A percentile compares a stretch with the other conserved stretches of the same genome.
These are phyloP conservation scores for Tricholoma hemisulphureum DNA, from an alignment of 768 basidiomycete genomes.

Conservation along the genomic window DNA sequence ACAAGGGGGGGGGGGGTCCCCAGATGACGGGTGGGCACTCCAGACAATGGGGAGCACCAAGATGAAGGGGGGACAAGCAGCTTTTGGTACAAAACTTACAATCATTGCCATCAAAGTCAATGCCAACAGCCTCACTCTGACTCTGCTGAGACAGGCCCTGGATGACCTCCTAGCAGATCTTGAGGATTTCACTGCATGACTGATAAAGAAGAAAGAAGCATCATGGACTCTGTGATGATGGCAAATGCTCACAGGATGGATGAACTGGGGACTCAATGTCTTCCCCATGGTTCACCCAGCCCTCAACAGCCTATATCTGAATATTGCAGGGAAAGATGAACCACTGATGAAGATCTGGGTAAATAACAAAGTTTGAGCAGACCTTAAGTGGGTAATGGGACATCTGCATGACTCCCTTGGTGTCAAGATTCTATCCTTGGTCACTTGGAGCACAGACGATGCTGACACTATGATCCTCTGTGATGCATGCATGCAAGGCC, in stretches of 20 bases:
- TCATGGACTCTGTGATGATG: not conserved
- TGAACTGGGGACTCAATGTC: too few species aligned
- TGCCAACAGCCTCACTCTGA: slow-evolving; percentile 23
- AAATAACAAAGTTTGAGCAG: not conserved
- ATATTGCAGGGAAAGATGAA: not conserved
- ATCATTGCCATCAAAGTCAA: too few species aligned
- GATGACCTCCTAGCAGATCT: slow-evolving; percentile 13
- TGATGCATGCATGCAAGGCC: too few species aligned
- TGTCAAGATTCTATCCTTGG: not conserved
- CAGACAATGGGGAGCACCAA: too few species aligned
- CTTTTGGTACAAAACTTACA: too few species aligned
- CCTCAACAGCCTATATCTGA: not conserved
- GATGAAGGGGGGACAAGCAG: too few species aligned
- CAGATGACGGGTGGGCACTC: too few species aligned
- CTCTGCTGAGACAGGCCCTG: slow-evolving; percentile 10
- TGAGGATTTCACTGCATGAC: slow-evolving; percentile 2
- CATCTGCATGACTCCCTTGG: not conserved
- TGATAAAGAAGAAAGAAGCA: too few species aligned
- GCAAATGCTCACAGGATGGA: too few species aligned
- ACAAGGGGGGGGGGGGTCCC: too few species aligned
- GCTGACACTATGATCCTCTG: not conserved
- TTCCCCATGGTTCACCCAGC: not conserved
- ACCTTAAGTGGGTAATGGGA: not conserved
- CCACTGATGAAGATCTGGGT: not conserved
- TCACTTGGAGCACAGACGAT: not conserved